Percentiles rank a stretch among this genome's conserved stretches.
These are phyloP conservation scores for Myxozyma lipomycoides DNA, from an alignment of 805 yeast genomes.

Conservation along the genomic window DNA sequence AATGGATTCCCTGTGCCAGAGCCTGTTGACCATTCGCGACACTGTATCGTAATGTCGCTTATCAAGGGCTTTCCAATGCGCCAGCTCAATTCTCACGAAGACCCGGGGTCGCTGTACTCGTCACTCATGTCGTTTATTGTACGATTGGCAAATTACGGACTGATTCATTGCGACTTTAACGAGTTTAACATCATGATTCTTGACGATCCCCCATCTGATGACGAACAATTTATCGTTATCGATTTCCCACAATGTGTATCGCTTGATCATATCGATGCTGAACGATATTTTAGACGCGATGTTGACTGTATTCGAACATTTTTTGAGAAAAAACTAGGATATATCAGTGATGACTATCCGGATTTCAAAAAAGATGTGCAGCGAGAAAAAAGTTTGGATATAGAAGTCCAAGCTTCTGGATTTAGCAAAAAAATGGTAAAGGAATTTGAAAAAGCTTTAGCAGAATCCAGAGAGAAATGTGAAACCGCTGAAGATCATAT, in stretches of 20 bases:
- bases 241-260: constrained; percentile 99
- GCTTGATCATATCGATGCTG: constrained; percentile 85
- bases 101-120: constrained; percentile 69
- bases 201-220: constrained; percentile 47
- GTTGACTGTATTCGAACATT: constrained; percentile 84
- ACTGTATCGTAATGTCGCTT: constrained; percentile 88
- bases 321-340: constrained; percentile 72
- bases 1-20: constrained; percentile 83
- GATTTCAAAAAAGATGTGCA: constrained; percentile 69
- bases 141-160: constrained; percentile 76
- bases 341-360: constrained; percentile 79
- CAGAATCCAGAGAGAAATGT: constrained; percentile 38
- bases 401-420: constrained; percentile 91
- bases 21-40: constrained; percentile 87
- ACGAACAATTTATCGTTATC: constrained; percentile 74
- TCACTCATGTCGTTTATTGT: constrained; percentile 85
- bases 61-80: constrained; percentile 43
- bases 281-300: constrained; percentile 83
- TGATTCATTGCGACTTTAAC: constrained; percentile 95
- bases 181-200: constrained; percentile 91
- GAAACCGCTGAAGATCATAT: constrained; percentile 33
- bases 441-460: constrained; percentile 74
- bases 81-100: constrained; percentile 63
- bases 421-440: constrained; percentile 55
- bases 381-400: constrained; percentile 68